Conservation (phyloP, 257 asterid genomes). For the Nicotiana noctiflora region DNA sequence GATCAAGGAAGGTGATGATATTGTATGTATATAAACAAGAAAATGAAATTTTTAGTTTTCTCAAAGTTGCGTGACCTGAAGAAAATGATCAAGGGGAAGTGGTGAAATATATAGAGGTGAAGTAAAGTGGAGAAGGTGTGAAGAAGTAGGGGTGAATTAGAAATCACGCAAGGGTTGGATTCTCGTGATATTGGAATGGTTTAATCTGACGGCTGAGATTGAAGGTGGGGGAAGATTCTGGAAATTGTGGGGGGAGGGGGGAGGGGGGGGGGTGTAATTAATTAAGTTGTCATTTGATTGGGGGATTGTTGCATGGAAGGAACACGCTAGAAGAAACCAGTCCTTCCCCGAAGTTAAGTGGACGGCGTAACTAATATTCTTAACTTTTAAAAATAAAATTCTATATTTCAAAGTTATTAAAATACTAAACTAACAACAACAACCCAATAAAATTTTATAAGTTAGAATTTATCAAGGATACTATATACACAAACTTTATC, state of each 20-base stretch:
- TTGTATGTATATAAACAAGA: not conserved
- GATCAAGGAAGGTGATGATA: not conserved
- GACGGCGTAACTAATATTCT: too few species aligned
- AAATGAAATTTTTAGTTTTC: not conserved
- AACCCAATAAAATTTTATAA: too few species aligned
- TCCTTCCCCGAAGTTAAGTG: too few species aligned
- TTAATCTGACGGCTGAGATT: not conserved
- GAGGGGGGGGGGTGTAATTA: not conserved
- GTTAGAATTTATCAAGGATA: too few species aligned
- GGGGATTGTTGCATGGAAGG: not conserved
- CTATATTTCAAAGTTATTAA: too few species aligned
- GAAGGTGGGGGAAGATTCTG: not conserved
- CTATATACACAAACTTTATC: too few species aligned
- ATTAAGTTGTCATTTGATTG: not conserved
- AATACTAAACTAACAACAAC: too few species aligned
- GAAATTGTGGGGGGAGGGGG: accelerated
- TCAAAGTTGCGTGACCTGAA: not conserved
- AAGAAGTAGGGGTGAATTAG: not conserved
- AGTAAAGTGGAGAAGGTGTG: too few species aligned
- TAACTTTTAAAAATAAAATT: too few species aligned
- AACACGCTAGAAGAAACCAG: not conserved
- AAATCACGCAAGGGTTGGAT: not conserved
- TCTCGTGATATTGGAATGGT: not conserved
- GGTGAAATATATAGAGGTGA: not conserved
- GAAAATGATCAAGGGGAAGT: not conserved